These are phyloP conservation scores for Abelmoschus esculentus DNA, from an alignment of 345 rosid genomes.

Conservation along the genomic window DNA sequence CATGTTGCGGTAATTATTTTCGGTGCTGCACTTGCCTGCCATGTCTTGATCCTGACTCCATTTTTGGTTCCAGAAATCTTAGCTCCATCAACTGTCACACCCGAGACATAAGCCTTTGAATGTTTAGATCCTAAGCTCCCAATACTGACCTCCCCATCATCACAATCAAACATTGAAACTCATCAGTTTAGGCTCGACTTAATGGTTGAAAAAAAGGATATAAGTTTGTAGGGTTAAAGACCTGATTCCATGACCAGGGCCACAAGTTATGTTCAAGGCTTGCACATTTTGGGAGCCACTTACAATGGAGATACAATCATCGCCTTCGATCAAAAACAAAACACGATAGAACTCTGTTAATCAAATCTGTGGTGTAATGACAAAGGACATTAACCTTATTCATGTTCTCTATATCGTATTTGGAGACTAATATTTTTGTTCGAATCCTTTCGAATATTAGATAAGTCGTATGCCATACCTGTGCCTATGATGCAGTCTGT, in stretches of 20 bases:
- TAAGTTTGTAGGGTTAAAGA: constrained; percentile 9
- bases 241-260: constrained; percentile 82
- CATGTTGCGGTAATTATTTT: neutral
- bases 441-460: no score
- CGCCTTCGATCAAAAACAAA: constrained; percentile 37
- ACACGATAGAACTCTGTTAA: neutral
- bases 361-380: no score
- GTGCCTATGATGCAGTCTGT: constrained; percentile 48
- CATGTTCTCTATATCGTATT: no score
- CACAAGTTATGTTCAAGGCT: constrained; percentile 44
- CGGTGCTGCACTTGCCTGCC: constrained; percentile 41
- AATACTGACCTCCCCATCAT: constrained; percentile 35
- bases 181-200: neutral
- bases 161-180: neutral
- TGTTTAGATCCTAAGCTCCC: constrained; percentile 64
- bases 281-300: constrained; percentile 46
- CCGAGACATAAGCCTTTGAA: constrained; percentile 57
- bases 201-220: neutral
- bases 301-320: constrained; percentile 72
- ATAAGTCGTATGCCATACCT: constrained; percentile 41
- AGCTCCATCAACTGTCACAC: constrained; percentile 57
- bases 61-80: constrained; percentile 56
- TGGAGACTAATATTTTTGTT: no score
- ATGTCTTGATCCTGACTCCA: constrained; percentile 89
- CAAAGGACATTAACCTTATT: no score